Evolutionary conservation across 179 eudicot species (phyloP), one percentile per base, ranked within the genome.

Genomic region (Amaranthus tricolor): DNA sequence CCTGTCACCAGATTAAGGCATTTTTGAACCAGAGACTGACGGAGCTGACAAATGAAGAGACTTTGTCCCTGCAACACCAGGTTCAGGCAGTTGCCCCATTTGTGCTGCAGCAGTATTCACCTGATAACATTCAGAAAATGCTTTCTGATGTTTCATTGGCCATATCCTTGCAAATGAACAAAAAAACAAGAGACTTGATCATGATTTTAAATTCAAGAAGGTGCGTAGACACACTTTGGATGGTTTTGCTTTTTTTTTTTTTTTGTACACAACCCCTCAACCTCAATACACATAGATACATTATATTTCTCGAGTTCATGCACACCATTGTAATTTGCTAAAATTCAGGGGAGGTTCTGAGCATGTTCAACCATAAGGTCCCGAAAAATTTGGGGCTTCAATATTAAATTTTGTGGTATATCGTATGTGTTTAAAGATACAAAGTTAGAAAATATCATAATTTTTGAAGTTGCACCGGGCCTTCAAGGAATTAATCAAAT

Each of bases 131-230:
- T 80, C 91, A 84, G 81, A 81, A 73, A 67, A 95, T 92, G 99
- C 81, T 90, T 10, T 86, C 89, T 75, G 96, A 95, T 73, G 69
- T 89, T 70, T 89, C 93, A 59, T 68, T 40, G 1, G 92, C 89
- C 79, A 90, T 93, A 80, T 93, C 93, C 45, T 81, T 84, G 69
- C 74, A 91, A 47, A 89, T 93, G 16, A 87, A 88, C 76, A 87
- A 88, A 84, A 93, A 89, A 85, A 87, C 95, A 68, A 77, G 91
- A 74, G 99, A 95, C 83, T 59, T 89, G 79, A 88, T 95, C 82
- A 89, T 95, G 99, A 92, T 93, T 82, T 92, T 95, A 44, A 95
- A 95, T 84, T 95, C 99, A 40, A 95, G 82, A 83, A 95, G 99
- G 99, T 93, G 79, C 60, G 51, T 65, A 44, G 54, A 61, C 19